phyloP scores from a whole-genome alignment of 2,329 filamentous ascomycete species.

The Dothideomycetidae sp. region DNA sequence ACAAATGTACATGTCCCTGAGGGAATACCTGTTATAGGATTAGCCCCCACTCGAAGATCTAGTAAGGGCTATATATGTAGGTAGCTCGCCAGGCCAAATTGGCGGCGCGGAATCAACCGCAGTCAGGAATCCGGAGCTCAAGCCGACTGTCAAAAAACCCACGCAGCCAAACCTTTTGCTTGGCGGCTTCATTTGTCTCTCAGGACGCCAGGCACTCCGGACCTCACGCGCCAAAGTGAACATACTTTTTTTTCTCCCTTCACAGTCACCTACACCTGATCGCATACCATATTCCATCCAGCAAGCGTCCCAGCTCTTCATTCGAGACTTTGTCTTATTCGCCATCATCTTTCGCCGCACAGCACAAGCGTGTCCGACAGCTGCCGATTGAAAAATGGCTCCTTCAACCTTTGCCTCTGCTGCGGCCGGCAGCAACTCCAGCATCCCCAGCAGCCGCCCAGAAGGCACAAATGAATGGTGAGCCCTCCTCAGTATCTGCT shows the following conservation, averaged over 20 bases:
- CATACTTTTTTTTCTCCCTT: neutral
- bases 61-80: too few species aligned
- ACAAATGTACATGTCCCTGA: too few species aligned
- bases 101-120: too few species aligned
- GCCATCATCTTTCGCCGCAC: neutral
- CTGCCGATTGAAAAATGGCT: constrained; percentile 4
- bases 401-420: constrained; percentile 34
- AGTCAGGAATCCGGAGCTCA: too few species aligned
- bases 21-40: too few species aligned
- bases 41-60: too few species aligned
- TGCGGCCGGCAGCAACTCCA: constrained; percentile 30
- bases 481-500: constrained; percentile 17
- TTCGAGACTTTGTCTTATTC: neutral
- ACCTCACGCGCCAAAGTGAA: too few species aligned
- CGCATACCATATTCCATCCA: neutral
- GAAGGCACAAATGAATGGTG: constrained; percentile 34
- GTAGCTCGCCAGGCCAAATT: too few species aligned
- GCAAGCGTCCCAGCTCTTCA: neutral
- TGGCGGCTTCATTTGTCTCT: too few species aligned
- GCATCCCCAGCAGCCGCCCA: constrained; percentile 25
- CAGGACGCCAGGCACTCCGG: too few species aligned
- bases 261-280: neutral
- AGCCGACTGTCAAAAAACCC: too few species aligned
- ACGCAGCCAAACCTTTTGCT: too few species aligned
- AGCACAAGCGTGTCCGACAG: neutral